Percentiles rank a stretch among this genome's conserved stretches.
Conservation (phyloP, 257 asterid species). For the Nicotiana noctiflora region DNA sequence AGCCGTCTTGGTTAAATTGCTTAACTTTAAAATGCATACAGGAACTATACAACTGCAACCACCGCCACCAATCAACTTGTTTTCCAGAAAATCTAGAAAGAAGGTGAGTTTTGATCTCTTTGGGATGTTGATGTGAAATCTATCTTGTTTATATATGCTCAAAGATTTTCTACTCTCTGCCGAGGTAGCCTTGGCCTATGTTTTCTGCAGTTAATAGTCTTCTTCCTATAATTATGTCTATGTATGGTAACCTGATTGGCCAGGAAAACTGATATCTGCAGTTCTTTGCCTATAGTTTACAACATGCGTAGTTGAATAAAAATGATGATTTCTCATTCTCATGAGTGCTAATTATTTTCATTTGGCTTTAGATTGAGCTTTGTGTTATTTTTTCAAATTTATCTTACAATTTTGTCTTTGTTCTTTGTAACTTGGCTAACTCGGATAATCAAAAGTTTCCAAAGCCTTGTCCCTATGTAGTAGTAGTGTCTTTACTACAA, state of each 20-base stretch:
- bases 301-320: background rate
- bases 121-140: background rate
- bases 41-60: constrained; percentile 37
- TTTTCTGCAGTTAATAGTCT: background rate
- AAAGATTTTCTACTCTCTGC: background rate
- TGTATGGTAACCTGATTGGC: too few species aligned
- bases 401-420: background rate
- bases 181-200: background rate
- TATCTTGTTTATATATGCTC: background rate
- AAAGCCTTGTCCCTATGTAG: background rate
- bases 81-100: constrained; percentile 49
- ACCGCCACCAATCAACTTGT: constrained; percentile 29
- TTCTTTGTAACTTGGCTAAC: background rate
- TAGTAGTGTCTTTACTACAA: background rate
- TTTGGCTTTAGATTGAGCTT: background rate
- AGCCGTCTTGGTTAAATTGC: background rate
- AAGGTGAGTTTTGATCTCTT: constrained; percentile 30
- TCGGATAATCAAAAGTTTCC: background rate
- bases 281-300: background rate
- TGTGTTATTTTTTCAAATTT: background rate
- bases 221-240: background rate
- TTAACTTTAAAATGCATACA: constrained; percentile 19
- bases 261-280: background rate
- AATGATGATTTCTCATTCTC: background rate
- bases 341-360: background rate